Conservation (phyloP, 352 stramenopile species). For the Pythium sp. region DNA sequence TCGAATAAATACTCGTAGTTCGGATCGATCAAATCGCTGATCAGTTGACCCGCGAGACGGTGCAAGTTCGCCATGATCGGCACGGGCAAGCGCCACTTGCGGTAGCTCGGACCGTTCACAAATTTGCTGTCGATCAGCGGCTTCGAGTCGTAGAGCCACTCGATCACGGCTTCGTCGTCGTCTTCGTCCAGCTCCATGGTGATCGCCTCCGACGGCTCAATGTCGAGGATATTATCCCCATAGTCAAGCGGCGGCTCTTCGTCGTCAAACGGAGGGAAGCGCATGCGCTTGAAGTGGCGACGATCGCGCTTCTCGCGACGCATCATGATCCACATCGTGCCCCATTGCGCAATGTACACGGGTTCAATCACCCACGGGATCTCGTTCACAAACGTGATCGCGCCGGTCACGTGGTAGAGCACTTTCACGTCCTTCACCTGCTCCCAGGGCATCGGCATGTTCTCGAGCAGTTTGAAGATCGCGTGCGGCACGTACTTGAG, state of each 20-base stretch:
- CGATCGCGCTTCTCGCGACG: constrained; percentile 98
- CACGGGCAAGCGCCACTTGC: constrained; percentile 96
- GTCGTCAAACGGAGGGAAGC: constrained; percentile 99
- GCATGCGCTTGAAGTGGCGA: constrained; percentile 99
- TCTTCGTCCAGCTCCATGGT: constrained; percentile 96
- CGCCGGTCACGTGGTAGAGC: constrained; percentile 99
- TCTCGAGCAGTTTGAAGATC: constrained; percentile 99
- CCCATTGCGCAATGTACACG: constrained; percentile 99
- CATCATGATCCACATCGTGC: constrained; percentile 99
- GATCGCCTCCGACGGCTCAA: constrained; percentile 95
- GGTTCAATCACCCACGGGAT: constrained; percentile 99
- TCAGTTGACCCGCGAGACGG: constrained; percentile 94
- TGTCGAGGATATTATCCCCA: constrained; percentile 96
- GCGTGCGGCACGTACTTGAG: constrained; percentile 99
- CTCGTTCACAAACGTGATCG: constrained; percentile 99
- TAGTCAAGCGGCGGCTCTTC: constrained; percentile 98
- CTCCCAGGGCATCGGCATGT: constrained; percentile 99
- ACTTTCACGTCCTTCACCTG: constrained; percentile 99
- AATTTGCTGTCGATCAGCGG: constrained; percentile 89
- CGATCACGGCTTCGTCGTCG: constrained; percentile 92
- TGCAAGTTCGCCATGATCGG: constrained; percentile 98
- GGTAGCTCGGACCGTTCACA: constrained; percentile 98
- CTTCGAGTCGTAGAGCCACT: constrained; percentile 99
- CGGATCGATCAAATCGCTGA: constrained; percentile 96
- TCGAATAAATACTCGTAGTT: constrained; percentile 95